Evolutionary conservation across 306 rosid genomes (phyloP), one percentile per base, ranked within the genome.

Genomic region (Sphenostylis stenocarpa): DNA sequence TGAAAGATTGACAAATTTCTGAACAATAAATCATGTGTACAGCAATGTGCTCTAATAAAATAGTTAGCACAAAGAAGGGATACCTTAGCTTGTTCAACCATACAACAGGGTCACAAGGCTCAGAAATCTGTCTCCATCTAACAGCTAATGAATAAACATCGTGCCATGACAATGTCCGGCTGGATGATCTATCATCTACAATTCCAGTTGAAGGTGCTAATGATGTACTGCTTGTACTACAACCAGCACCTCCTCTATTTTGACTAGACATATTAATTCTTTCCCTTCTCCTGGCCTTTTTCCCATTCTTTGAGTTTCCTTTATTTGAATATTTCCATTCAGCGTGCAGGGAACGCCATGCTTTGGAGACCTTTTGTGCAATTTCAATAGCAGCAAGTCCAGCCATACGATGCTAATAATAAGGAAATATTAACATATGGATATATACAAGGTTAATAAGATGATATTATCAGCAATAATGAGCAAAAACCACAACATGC

Each of bases 161-260:
- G 70, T 87, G 86, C 98, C 98, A 95, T 62, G 92, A 85, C 83
- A 92, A 76, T 75, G 81, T 80, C 6, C 84, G 90, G 75, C 84
- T 84, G 62, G 85, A 87, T 74, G 91, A 77, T 88, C 88, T 92
- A 53, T 90, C 90, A 80, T 95, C 97, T 31, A 75, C 17, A 70
- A 67, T 79, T 57, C 88, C 76, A 76, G 63, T 80, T 62, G 90
- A 85, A 38, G 97, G 78, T 53, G 90, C 24, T 75, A 88, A 92
- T 21, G 85, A 82, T 75, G 80, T 77, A 84, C 87, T 85, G 85
- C 97, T 95, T 0, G 96, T 90, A 80, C 96, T 95, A 83, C 97
- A 92, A 77, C 98, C 97, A 45, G 97, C 92, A 53, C 98, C 98
- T 65, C 98, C 98, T 86, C 98, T 88, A 70, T 95, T 95, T 81